phyloP scores from a whole-genome alignment of 495 filamentous ascomycete genomes.

The Trichocladium uniseriatum region DNA sequence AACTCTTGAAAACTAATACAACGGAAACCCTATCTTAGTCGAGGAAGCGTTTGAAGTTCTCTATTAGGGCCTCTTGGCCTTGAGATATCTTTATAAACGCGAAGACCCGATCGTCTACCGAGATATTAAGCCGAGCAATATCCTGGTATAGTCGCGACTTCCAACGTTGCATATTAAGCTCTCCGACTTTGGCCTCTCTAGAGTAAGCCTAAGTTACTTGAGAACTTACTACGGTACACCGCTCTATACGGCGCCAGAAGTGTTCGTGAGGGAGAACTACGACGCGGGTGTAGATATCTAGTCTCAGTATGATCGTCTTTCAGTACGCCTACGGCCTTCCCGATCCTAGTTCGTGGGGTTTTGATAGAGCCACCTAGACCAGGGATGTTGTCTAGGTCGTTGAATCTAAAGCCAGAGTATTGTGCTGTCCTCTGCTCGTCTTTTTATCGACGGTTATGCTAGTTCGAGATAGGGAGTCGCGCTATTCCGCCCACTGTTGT shows the following conservation, averaged over 20 bases:
- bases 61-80: neutral
- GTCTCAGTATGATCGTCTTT: neutral
- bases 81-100: slow-evolving; percentile 4
- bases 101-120: slow-evolving; percentile 3
- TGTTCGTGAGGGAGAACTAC: no score
- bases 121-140: slow-evolving; percentile 9
- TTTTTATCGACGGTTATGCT: no score
- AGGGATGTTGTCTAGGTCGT: no score
- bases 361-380: no score
- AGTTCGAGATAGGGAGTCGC: no score
- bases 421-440: no score
- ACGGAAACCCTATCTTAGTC: neutral
- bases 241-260: neutral
- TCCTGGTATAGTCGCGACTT: neutral
- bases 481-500: no score
- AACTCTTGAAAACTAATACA: neutral
- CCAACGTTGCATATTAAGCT: neutral
- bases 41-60: neutral
- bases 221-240: neutral
- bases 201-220: neutral
- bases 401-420: no score
- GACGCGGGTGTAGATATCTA: neutral
- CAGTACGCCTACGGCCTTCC: neutral
- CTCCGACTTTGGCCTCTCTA: neutral
- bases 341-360: no score